Evolutionary conservation across 1,139 yeast species (phyloP).

Genomic region (Geotrichum cucujoidarum): DNA sequence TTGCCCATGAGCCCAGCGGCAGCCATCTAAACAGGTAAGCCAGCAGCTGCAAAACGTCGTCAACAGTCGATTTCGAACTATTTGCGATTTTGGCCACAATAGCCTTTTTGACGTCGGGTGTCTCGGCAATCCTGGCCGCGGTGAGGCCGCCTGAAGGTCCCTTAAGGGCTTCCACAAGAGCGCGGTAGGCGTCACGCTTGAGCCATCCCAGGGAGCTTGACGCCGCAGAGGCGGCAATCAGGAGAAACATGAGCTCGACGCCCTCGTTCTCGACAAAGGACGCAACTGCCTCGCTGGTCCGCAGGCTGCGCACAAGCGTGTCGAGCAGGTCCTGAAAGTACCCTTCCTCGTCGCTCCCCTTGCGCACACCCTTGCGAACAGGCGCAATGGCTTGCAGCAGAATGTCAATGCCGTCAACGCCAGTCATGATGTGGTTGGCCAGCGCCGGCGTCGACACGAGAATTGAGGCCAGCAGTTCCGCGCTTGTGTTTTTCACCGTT

Average conservation of each 20-base stretch:
- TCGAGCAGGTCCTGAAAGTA: slow-evolving; percentile 29
- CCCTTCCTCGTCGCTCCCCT: slow-evolving; percentile 28
- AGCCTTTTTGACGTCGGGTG: slow-evolving; percentile 29
- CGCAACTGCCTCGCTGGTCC: slow-evolving; percentile 23
- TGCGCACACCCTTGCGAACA: slow-evolving; percentile 20
- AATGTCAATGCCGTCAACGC: slow-evolving; percentile 22
- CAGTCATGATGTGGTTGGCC: slow-evolving; percentile 1
- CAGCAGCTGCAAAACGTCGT: slow-evolving; percentile 26
- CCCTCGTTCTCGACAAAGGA: slow-evolving; percentile 34
- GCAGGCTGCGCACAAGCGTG: slow-evolving; percentile 24
- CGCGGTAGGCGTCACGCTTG: slow-evolving; percentile 26
- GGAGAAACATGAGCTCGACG: slow-evolving; percentile 32
- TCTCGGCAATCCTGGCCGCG: slow-evolving; percentile 28
- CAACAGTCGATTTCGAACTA: slow-evolving; percentile 13
- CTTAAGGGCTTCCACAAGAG: slow-evolving; percentile 27
- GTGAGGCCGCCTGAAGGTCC: slow-evolving; percentile 22
- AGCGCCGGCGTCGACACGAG: slow-evolving; percentile 11
- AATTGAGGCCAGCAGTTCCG: slow-evolving; percentile 29
- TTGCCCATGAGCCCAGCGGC: slow-evolving; percentile 30
- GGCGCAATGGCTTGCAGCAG: slow-evolving; percentile 24
- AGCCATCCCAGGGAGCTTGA: slow-evolving; percentile 18
- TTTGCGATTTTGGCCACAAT: no score
- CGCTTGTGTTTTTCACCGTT: slow-evolving; percentile 25
- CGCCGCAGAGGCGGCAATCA: slow-evolving; percentile 18
- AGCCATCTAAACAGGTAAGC: slow-evolving; percentile 31